phyloP scores from a whole-genome alignment of 108 stramenopile genomes.

The Nitzschia sp. region DNA sequence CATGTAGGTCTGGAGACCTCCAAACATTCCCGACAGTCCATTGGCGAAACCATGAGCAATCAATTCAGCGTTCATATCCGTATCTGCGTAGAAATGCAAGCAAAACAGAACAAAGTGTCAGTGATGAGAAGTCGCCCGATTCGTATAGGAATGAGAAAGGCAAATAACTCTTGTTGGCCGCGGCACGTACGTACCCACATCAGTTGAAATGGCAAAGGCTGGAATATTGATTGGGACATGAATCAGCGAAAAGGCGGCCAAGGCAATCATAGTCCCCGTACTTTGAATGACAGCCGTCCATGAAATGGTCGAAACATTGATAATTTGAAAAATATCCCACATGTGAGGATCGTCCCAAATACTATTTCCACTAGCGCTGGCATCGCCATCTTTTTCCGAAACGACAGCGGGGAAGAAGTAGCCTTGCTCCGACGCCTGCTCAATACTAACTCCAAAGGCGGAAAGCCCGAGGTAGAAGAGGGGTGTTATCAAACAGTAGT shows the following conservation, averaged over 20 bases:
- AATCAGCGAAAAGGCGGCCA: slow-evolving; percentile 67
- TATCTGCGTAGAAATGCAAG: too few relatives aligned
- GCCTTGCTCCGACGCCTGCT: slow-evolving; percentile 43
- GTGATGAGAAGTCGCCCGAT: slow-evolving; percentile 80
- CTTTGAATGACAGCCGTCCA: slow-evolving; percentile 57
- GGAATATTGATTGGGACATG: slow-evolving; percentile 91
- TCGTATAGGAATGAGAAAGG: too few relatives aligned
- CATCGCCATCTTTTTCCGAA: background rate
- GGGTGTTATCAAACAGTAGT: slow-evolving; percentile 77
- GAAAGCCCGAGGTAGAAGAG: slow-evolving; percentile 57
- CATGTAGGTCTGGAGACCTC: slow-evolving; percentile 81
- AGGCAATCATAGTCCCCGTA: slow-evolving; percentile 63
- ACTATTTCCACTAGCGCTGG: background rate
- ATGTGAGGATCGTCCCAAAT: slow-evolving; percentile 31
- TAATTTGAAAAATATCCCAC: slow-evolving; percentile 46
- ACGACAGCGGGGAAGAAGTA: slow-evolving; percentile 69
- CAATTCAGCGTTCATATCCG: slow-evolving; percentile 82
- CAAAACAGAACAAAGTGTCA: slow-evolving; percentile 50
- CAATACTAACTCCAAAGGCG: slow-evolving; percentile 30
- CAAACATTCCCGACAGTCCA: slow-evolving; percentile 59
- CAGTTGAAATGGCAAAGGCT: slow-evolving; percentile 73
- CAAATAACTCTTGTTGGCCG: too few relatives aligned
- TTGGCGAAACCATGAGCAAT: slow-evolving; percentile 83
- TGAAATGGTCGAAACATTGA: slow-evolving; percentile 49
- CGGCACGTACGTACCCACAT: slow-evolving; percentile 38